Conservation (phyloP, 148 eudicot genomes). For the Spergularia bocconei region DNA sequence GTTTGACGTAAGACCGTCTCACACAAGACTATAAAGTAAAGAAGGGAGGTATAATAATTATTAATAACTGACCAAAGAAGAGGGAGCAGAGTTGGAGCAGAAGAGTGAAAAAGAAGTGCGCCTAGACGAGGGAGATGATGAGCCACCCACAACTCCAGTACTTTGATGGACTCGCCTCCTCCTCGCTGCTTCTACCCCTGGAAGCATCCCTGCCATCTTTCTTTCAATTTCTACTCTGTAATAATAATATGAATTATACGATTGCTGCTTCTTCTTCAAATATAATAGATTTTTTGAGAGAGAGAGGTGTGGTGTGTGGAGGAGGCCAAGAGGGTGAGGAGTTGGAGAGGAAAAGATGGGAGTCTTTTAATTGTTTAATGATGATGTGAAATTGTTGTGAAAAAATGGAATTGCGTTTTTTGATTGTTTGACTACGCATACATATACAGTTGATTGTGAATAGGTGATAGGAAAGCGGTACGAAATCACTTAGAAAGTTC, state of each 20-base stretch:
- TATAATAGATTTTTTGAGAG: too few relatives aligned
- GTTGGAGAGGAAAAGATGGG: neutral
- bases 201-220: constrained; percentile 77
- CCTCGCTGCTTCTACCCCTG: constrained; percentile 79
- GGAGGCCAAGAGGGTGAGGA: neutral
- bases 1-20: too few relatives aligned
- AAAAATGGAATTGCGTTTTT: neutral
- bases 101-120: constrained; percentile 43
- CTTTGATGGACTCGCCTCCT: constrained; percentile 55
- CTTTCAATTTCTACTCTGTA: too few relatives aligned
- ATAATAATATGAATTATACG: too few relatives aligned
- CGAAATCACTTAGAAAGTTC: constrained; percentile 12
- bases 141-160: neutral
- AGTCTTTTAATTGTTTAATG: neutral
- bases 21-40: too few relatives aligned
- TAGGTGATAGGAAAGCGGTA: neutral
- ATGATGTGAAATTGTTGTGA: neutral
- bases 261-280: too few relatives aligned
- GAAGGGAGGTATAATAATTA: too few relatives aligned
- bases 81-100: constrained; percentile 21
- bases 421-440: too few relatives aligned
- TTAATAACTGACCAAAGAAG: constrained; percentile 25
- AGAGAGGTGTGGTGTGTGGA: too few relatives aligned
- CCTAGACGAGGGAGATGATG: constrained; percentile 19
- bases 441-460: too few relatives aligned